Evolutionary conservation across 495 filamentous ascomycete genomes (phyloP).

Genomic region (Lasiosphaeria miniovina): DNA sequence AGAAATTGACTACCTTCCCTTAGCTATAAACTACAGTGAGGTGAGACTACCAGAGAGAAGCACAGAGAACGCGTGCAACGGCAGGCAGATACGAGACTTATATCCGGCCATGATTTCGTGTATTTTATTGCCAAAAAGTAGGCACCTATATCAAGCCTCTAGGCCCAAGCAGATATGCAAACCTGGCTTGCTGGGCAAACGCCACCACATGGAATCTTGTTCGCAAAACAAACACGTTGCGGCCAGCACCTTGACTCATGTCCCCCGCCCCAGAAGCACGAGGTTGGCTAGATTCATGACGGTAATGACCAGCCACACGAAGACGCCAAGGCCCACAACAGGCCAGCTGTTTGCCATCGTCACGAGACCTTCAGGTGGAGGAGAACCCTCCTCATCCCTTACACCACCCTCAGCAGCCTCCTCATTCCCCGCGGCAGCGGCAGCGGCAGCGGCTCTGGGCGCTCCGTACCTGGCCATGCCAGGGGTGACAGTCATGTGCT

Average conservation of each 20-base stretch:
- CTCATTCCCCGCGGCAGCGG: not conserved
- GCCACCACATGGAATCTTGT: too few relatives aligned
- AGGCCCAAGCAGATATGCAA: too few relatives aligned
- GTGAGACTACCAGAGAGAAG: too few relatives aligned
- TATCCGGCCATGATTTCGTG: too few relatives aligned
- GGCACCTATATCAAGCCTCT: too few relatives aligned
- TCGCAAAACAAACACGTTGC: too few relatives aligned
- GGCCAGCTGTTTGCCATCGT: constrained; percentile 54
- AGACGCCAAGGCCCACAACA: constrained; percentile 50
- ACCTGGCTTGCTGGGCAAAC: too few relatives aligned
- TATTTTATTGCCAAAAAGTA: too few relatives aligned
- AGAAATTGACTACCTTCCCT: too few relatives aligned
- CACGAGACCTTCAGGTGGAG: not conserved
- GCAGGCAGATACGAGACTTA: too few relatives aligned
- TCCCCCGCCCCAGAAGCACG: constrained; percentile 60
- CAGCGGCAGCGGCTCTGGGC: constrained; percentile 11
- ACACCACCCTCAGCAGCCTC: not conserved
- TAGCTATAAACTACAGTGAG: too few relatives aligned
- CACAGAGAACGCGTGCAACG: too few relatives aligned
- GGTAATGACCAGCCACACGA: constrained; percentile 67
- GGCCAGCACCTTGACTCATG: not conserved
- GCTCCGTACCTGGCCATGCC: constrained; percentile 32
- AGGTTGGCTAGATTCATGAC: constrained; percentile 74
- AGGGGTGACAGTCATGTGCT: constrained; percentile 71
- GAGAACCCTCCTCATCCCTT: constrained; percentile 4